Conservation (phyloP, 2,329 filamentous ascomycete species). For the Pestalotiopsis fici region DNA sequence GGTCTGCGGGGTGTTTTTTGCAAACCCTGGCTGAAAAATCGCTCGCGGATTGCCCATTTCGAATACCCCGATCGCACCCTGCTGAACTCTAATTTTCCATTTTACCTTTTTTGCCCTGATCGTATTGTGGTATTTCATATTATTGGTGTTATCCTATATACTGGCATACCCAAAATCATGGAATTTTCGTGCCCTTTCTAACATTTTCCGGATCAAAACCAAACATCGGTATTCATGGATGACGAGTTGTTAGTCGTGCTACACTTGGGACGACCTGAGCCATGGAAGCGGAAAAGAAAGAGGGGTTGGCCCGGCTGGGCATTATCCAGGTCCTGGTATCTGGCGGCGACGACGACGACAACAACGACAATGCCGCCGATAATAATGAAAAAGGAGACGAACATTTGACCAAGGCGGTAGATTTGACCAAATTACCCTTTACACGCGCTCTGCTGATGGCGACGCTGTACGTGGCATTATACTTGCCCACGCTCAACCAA, state of each 20-base stretch:
- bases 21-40: not conserved
- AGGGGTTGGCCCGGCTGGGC: constrained; percentile 2
- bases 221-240: constrained; percentile 1
- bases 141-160: not conserved
- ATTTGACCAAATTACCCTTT: not conserved
- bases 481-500: constrained; percentile 5
- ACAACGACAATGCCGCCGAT: not conserved
- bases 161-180: not conserved
- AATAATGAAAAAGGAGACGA: not conserved
- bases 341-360: not conserved
- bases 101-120: not conserved
- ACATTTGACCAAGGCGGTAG: not conserved
- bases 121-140: not conserved
- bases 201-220: not conserved
- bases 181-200: not conserved
- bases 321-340: not conserved
- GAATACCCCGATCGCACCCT: not conserved
- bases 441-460: not conserved
- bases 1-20: not conserved
- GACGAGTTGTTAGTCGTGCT: not conserved
- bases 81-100: not conserved
- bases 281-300: constrained; percentile 5
- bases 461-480: not conserved
- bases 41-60: not conserved
- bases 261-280: not conserved